Evolutionary conservation across 257 asterid species (phyloP), one percentile per base, ranked within the genome.

Genomic region (Mentha longifolia): DNA sequence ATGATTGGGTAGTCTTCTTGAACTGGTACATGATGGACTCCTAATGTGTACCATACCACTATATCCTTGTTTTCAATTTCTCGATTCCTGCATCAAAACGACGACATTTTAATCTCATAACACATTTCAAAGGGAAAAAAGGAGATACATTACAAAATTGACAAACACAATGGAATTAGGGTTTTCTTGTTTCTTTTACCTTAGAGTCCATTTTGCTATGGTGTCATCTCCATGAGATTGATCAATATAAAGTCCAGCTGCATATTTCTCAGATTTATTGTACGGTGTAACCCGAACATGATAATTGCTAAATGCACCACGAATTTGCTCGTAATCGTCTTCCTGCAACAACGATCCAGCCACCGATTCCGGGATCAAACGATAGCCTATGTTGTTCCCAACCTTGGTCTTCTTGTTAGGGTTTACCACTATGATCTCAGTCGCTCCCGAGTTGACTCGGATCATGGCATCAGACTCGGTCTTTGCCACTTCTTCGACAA

Each of bases 1-100:
- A 81, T 84, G 2, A 84, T 66, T 11, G 88, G 88, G 39, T 47
- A 84, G 76, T 84, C 86, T 78, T 84, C 88, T 45, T 79, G 83
- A 41, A 33, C 10, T 0, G 88, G 88, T 6, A 69, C 84, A 55
- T 81, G 86, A 65, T 81, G 88, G 25, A 81, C 57, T 13, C 86
- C 86, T 20, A 84, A 16, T 61, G 84, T 81, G 83, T 84, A 84
- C 86, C 88, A 84, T 39, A 84, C 9, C 77, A 81, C 86, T 42
- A 84, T 84, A 30, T 81, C 86, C 56, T 74, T 79, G 72, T 84
- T 79, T 73, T 81, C 78, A 2, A 84, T 81, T 51, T 55, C 52
- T 67, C 85, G 74, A 41, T 81, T 67, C 79, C 86, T 81, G 76
- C 77, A 76, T 13, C 35, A 45, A 12, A 45, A 45, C 16, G 51